A percentile compares a stretch with the other conserved stretches of the same genome.
phyloP scores from a whole-genome alignment of 2,329 filamentous ascomycete genomes.

The Elsinoe fawcettii region DNA sequence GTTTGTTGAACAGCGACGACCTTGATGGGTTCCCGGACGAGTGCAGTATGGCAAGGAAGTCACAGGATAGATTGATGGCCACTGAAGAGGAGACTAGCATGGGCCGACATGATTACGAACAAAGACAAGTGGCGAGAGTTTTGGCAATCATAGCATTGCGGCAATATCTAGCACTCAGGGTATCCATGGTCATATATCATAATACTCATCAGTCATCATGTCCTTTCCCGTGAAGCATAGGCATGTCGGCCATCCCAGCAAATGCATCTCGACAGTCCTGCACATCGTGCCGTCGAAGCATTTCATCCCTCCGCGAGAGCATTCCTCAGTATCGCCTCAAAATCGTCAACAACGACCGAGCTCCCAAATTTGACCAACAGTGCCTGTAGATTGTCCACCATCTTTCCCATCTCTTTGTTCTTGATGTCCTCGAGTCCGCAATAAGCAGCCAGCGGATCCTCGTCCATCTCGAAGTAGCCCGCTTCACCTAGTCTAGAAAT shows the following conservation, averaged over 20 bases:
- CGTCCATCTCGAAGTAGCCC: background rate
- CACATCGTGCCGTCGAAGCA: background rate
- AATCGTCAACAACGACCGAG: background rate
- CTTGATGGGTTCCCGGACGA: too few species aligned
- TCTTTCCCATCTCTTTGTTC: background rate
- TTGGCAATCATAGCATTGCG: background rate
- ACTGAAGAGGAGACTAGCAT: background rate
- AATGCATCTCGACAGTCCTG: too few species aligned
- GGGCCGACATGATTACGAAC: background rate
- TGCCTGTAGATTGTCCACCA: background rate
- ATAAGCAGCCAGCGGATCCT: background rate
- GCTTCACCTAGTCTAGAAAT: background rate
- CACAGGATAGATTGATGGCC: too few species aligned
- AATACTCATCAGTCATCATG: constrained; percentile 5
- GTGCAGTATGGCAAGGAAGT: too few species aligned
- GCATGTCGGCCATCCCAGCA: too few species aligned
- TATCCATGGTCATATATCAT: constrained; percentile 7
- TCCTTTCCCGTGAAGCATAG: too few species aligned
- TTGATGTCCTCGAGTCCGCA: background rate
- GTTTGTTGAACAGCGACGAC: too few species aligned
- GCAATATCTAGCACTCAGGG: background rate
- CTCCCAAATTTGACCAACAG: background rate
- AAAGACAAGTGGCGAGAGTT: background rate
- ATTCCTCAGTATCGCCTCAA: background rate
- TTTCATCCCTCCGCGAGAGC: background rate